A percentile compares a stretch with the other conserved stretches of the same genome.
These are phyloP conservation scores for Russula vinacea DNA, from an alignment of 768 basidiomycete species.

Conservation along the genomic window DNA sequence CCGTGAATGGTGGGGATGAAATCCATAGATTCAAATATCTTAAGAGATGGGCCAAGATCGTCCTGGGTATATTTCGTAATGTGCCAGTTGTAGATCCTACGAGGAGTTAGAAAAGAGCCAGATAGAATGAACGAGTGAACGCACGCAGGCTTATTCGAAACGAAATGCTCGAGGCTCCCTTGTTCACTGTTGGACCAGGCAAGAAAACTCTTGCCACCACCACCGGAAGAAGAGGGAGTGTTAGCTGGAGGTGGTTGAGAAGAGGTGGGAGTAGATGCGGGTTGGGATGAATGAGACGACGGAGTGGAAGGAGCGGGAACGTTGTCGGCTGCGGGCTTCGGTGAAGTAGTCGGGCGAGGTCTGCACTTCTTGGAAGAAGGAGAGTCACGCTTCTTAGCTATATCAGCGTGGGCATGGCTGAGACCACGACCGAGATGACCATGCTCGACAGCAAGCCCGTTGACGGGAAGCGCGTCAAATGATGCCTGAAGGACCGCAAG, in stretches of 20 bases:
- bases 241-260: constrained; percentile 14
- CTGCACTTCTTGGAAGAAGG: constrained; percentile 53
- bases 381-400: constrained; percentile 47
- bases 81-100: constrained; percentile 66
- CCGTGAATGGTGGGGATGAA: constrained; percentile 75
- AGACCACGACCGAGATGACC: constrained; percentile 45
- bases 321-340: background rate
- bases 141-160: constrained; percentile 32
- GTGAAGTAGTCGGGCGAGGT: constrained; percentile 37
- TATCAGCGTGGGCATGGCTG: constrained; percentile 43
- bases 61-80: constrained; percentile 42
- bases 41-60: too few species aligned
- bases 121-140: constrained; percentile 39
- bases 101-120: background rate
- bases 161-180: constrained; percentile 38
- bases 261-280: constrained; percentile 26
- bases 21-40: constrained; percentile 33
- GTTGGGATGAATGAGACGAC: background rate
- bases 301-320: background rate
- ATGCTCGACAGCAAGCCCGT: constrained; percentile 49
- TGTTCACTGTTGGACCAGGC: constrained; percentile 62
- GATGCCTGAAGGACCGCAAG: constrained; percentile 56
- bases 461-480: constrained; percentile 45
- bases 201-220: constrained; percentile 51
- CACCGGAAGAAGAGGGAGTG: background rate